Evolutionary conservation across 495 filamentous ascomycete species (phyloP).

Genomic region (Thermothielavioides terrestris): DNA sequence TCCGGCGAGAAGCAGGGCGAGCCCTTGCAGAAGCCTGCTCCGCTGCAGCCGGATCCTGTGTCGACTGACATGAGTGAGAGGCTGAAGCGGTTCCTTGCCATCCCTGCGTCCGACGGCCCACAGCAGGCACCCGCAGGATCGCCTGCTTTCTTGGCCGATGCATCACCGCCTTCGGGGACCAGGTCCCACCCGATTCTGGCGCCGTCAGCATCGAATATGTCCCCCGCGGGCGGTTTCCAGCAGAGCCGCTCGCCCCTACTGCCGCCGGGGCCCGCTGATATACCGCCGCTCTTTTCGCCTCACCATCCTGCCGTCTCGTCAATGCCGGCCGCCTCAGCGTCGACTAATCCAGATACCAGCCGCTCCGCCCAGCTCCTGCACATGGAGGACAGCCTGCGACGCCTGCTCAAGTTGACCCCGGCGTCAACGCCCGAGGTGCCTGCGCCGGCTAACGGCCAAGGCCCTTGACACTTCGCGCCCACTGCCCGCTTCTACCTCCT

Average conservation of each 20-base stretch:
- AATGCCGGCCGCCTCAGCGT: neutral
- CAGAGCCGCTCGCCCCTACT: too few relatives aligned
- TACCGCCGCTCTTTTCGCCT: too few relatives aligned
- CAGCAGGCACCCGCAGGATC: neutral
- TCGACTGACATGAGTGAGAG: slow-evolving; percentile 20
- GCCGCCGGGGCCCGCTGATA: too few relatives aligned
- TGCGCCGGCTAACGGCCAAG: slow-evolving; percentile 16
- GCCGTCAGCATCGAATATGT: neutral
- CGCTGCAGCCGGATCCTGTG: slow-evolving; percentile 9
- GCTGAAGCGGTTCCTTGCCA: slow-evolving; percentile 27
- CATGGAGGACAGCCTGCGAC: slow-evolving; percentile 44
- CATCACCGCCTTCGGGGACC: neutral
- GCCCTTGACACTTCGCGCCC: slow-evolving; percentile 11
- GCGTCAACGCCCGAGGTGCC: slow-evolving; percentile 2
- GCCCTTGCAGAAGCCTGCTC: neutral
- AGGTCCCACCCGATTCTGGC: neutral
- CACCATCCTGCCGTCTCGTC: too few relatives aligned
- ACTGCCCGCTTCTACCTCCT: too few relatives aligned
- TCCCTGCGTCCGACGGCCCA: slow-evolving; percentile 6
- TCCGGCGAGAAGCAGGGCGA: slow-evolving; percentile 19
- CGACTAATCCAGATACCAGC: neutral
- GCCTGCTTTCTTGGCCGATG: neutral
- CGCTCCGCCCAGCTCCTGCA: slow-evolving; percentile 29
- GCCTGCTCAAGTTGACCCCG: slow-evolving; percentile 37
- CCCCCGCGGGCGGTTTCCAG: too few relatives aligned